Evolutionary conservation across 2,329 filamentous ascomycete species (phyloP), one percentile per base, ranked within the genome.

Genomic region (Zarea fungicola): DNA sequence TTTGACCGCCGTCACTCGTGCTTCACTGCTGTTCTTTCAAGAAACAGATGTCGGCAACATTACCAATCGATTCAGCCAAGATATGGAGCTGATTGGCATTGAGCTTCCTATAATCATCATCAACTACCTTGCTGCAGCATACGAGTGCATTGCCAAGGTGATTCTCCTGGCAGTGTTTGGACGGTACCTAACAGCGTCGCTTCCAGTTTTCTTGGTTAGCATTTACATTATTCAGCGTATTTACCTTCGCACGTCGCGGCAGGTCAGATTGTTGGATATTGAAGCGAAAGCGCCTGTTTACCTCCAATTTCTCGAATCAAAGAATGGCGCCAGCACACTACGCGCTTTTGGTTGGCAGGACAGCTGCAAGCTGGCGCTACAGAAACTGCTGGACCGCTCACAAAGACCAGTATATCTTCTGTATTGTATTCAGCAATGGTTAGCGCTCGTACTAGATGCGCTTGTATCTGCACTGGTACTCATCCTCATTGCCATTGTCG

Each of bases 361-460:
- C 0, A 23, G 54, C 1, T 62, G 57, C 19, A 49, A 52, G 13
- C 42, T 54, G 6, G 53, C 53, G 5, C 52, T 56, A 21, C 34
- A 37, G 28, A 29, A 29, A 23, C 53, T 53, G 31, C 63, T 80
- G 9, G 74, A 56, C 40, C 42, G 40, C 1, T 64, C 62, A 0
- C 62, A 65, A 29, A 51, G 55, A 16, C 61, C 62, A 1, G 59
- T 56, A 9, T 65, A 78, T 50, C 60, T 76, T 4, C 62, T 77
- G 9, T 71, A 65, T 46, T 68, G 68, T 21, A 70, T 77, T 10
- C 75, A 78, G 51, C 62, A 70, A 21, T 78, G 75, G 74, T 61
- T 78, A 1, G 69, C 63, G 0, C 56, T 78, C 1, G 71, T 74
- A 0, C 55, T 79, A 9, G 72, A 77, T 50, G 54, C 77, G 2